Percentiles rank a stretch among this genome's conserved stretches.
Evolutionary conservation across 768 basidiomycete species (phyloP).

Genomic region (Phlebiopsis flavidoalba): DNA sequence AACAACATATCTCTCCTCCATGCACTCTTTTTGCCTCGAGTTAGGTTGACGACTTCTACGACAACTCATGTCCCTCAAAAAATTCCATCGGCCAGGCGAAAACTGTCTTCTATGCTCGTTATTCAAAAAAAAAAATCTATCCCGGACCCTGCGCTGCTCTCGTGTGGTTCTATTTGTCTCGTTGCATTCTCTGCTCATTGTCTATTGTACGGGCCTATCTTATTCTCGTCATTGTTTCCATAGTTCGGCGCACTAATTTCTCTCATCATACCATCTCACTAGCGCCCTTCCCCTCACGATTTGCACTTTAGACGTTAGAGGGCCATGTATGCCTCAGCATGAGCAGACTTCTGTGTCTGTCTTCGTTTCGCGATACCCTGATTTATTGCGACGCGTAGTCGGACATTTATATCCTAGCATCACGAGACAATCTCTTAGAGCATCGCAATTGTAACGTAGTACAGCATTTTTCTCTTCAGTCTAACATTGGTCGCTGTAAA

Average conservation of each 20-base stretch:
- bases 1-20: not conserved
- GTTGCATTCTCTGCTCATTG: constrained; percentile 17
- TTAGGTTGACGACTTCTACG: constrained; percentile 1
- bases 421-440: constrained; percentile 69
- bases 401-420: constrained; percentile 45
- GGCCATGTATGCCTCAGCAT: constrained; percentile 32
- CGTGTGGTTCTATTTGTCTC: constrained; percentile 14
- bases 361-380: constrained; percentile 52
- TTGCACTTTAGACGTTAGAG: constrained; percentile 34
- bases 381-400: constrained; percentile 43
- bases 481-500: constrained; percentile 10
- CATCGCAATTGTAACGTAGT: constrained; percentile 50
- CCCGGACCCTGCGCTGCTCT: constrained; percentile 18
- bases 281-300: constrained; percentile 26
- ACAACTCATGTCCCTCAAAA: constrained; percentile 6
- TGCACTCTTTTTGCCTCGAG: constrained; percentile 1
- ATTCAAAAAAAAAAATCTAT: no score
- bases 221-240: constrained; percentile 15
- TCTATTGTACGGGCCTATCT: constrained; percentile 12
- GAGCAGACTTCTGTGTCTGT: constrained; percentile 44
- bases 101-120: constrained; percentile 13
- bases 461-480: constrained; percentile 20
- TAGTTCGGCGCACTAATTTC: constrained; percentile 11
- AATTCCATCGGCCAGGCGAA: constrained; percentile 10
- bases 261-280: constrained; percentile 29